phyloP scores from a whole-genome alignment of 2,329 filamentous ascomycete species.

The Emericellopsis atlantica region DNA sequence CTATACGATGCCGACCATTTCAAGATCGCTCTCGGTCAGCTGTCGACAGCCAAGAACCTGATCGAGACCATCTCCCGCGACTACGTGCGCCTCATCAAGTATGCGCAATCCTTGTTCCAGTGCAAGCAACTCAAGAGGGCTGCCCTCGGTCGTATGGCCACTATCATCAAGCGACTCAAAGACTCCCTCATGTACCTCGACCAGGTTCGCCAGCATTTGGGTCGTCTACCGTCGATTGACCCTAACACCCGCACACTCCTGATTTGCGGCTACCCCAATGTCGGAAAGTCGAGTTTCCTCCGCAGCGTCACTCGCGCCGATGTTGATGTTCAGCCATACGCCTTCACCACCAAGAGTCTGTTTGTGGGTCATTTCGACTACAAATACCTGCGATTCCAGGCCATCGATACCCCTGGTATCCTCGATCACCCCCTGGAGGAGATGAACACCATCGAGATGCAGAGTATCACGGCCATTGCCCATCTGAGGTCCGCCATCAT shows the following conservation, averaged over 20 bases:
- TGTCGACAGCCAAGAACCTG: slow-evolving; percentile 90
- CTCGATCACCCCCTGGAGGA: slow-evolving; percentile 94
- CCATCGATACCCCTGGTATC: slow-evolving; percentile 97
- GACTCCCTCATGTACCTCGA: slow-evolving; percentile 92
- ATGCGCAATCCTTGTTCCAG: slow-evolving; percentile 93
- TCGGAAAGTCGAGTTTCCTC: slow-evolving; percentile 93
- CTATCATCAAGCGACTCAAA: slow-evolving; percentile 86
- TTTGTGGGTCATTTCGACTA: slow-evolving; percentile 98
- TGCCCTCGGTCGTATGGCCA: slow-evolving; percentile 94
- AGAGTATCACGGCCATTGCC: slow-evolving; percentile 91
- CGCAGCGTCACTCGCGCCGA: slow-evolving; percentile 86
- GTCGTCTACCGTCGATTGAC: slow-evolving; percentile 95
- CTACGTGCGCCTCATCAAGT: slow-evolving; percentile 85
- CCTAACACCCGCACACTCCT: slow-evolving; percentile 92
- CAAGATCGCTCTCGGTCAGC: slow-evolving; percentile 85
- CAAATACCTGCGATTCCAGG: slow-evolving; percentile 53
- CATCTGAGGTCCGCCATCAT: slow-evolving; percentile 90
- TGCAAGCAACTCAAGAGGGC: slow-evolving; percentile 98
- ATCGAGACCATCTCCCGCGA: slow-evolving; percentile 95
- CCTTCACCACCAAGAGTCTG: slow-evolving; percentile 94
- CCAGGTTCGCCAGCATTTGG: slow-evolving; percentile 83
- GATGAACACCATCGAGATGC: slow-evolving; percentile 99
- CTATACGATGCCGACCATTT: slow-evolving; percentile 98
- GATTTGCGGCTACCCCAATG: slow-evolving; percentile 96
- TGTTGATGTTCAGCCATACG: slow-evolving; percentile 94